A percentile compares a stretch with the other conserved stretches of the same genome.
Evolutionary conservation across 768 basidiomycete species (phyloP).

Genomic region (Tylopilus balloui): DNA sequence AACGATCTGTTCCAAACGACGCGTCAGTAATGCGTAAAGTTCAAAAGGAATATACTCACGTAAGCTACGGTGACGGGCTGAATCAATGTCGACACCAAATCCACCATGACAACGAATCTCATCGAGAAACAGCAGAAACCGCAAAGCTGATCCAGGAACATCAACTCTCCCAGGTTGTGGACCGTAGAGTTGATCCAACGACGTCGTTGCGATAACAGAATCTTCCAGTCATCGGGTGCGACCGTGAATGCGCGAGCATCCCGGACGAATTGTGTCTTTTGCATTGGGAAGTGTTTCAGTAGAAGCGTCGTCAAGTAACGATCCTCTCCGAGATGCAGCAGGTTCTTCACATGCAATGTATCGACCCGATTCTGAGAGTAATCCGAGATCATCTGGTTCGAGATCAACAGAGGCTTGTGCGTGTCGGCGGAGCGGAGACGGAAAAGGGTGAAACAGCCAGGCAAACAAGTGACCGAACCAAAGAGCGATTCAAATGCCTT

Average conservation of each 20-base stretch:
- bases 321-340: constrained; percentile 97
- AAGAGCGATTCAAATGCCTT: constrained; percentile 97
- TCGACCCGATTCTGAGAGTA: constrained; percentile 97
- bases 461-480: constrained; percentile 96
- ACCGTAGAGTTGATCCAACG: constrained; percentile 99
- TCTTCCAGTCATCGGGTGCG: constrained; percentile 93
- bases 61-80: constrained; percentile 87
- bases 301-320: constrained; percentile 95
- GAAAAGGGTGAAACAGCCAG: constrained; percentile 98
- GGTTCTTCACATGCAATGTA: constrained; percentile 97
- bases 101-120: constrained; percentile 97
- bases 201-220: constrained; percentile 91
- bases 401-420: constrained; percentile 90
- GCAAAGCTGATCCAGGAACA: constrained; percentile 88
- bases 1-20: constrained; percentile 51
- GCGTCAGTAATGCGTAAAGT: constrained; percentile 6
- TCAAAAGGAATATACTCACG: constrained; percentile 46
- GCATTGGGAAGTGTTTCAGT: constrained; percentile 89
- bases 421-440: constrained; percentile 92
- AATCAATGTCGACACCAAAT: constrained; percentile 81
- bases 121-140: constrained; percentile 99
- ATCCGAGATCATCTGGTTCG: constrained; percentile 84
- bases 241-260: constrained; percentile 94
- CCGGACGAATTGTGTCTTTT: constrained; percentile 93
- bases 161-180: constrained; percentile 90